Conservation (phyloP, 768 basidiomycete genomes). For the Lyophyllum shimeji region DNA sequence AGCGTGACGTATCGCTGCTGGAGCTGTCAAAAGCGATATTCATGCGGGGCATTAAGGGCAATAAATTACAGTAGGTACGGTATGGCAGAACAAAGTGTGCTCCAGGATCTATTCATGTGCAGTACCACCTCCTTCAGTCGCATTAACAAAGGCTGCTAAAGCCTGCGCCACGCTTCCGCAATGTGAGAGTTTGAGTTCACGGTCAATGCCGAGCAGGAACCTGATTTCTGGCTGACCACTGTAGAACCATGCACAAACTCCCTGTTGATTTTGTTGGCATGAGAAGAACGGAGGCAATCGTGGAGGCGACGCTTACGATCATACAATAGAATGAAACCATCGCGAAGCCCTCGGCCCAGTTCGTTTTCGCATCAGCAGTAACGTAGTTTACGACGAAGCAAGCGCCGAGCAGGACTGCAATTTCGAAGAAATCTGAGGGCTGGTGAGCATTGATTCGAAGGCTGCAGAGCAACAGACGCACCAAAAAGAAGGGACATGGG, state of each 20-base stretch:
- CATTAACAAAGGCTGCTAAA: conserved; percentile 20
- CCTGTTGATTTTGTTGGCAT: conserved; percentile 35
- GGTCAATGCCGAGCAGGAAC: conserved; percentile 31
- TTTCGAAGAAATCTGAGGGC: conserved; percentile 64
- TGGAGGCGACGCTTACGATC: conserved; percentile 40
- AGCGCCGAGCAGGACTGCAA: conserved; percentile 61
- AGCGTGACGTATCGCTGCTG: no score
- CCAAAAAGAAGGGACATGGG: conserved; percentile 71
- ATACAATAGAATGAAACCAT: conserved; percentile 69
- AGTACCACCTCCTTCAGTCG: not conserved
- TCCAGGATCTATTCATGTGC: not conserved
- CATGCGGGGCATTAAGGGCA: not conserved
- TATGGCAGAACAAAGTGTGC: not conserved
- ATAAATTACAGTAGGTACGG: not conserved
- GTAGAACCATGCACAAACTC: conserved; percentile 69
- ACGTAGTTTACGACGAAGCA: conserved; percentile 82
- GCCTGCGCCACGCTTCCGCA: conserved; percentile 35
- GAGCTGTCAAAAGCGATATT: no score
- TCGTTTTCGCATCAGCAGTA: conserved; percentile 76
- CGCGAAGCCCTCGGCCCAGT: conserved; percentile 72
- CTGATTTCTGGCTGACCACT: conserved; percentile 51
- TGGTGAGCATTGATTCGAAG: conserved; percentile 1
- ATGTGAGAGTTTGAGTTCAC: conserved; percentile 21
- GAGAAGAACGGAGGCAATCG: not conserved
- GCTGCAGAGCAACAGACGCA: no score